These are phyloP conservation scores for Rhizopogon sp. DNA, from an alignment of 768 basidiomycete genomes.

Conservation along the genomic window DNA sequence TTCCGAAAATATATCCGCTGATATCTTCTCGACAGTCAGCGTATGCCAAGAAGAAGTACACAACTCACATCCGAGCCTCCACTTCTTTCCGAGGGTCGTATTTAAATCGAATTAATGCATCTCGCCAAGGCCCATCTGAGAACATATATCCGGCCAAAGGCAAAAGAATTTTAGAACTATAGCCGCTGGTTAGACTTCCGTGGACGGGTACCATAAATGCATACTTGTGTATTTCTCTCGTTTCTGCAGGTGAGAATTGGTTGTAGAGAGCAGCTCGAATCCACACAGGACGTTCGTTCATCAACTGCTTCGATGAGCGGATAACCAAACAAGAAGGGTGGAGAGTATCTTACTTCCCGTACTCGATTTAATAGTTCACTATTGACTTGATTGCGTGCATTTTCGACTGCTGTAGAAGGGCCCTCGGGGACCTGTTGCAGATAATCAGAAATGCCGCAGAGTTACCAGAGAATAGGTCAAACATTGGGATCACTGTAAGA, in stretches of 20 bases:
- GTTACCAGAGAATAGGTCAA: not conserved
- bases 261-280: slow-evolving; percentile 82
- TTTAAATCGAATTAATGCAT: slow-evolving; percentile 78
- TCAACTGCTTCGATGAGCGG: slow-evolving; percentile 42
- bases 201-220: slow-evolving; percentile 14
- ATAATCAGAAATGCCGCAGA: slow-evolving; percentile 3
- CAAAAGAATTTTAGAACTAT: slow-evolving; percentile 76
- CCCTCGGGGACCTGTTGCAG: slow-evolving; percentile 54
- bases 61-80: slow-evolving; percentile 68
- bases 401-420: slow-evolving; percentile 58
- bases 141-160: slow-evolving; percentile 85
- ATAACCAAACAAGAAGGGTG: slow-evolving; percentile 11
- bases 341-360: slow-evolving; percentile 37
- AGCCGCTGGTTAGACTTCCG: not conserved
- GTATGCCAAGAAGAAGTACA: not conserved
- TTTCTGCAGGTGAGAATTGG: slow-evolving; percentile 65
- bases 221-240: slow-evolving; percentile 73
- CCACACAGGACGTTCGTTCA: slow-evolving; percentile 81
- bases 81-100: slow-evolving; percentile 85
- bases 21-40: slow-evolving; percentile 48
- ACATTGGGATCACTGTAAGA: slow-evolving; percentile 57
- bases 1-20: slow-evolving; percentile 92
- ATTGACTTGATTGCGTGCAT: slow-evolving; percentile 50
- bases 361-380: slow-evolving; percentile 49
- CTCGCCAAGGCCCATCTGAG: slow-evolving; percentile 91